Evolutionary conservation across 2,329 filamentous ascomycete genomes (phyloP).

Genomic region (Fusarium sp.): DNA sequence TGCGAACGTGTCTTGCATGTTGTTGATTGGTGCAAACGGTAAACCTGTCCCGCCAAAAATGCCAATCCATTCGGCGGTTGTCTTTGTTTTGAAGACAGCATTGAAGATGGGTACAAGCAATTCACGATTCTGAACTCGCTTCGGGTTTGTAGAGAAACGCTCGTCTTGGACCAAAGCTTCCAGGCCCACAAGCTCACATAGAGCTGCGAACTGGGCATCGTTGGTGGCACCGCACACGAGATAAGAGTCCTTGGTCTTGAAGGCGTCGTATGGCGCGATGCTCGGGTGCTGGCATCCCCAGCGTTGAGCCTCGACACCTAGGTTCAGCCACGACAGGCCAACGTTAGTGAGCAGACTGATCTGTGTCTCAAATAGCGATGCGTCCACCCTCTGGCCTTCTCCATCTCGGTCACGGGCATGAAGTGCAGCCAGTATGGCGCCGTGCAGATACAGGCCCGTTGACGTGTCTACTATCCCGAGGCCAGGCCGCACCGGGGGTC

Average conservation of each 20-base stretch:
- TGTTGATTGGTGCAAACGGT: slow-evolving; percentile 61
- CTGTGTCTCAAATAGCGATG: slow-evolving; percentile 59
- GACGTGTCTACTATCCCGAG: slow-evolving; percentile 57
- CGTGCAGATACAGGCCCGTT: slow-evolving; percentile 59
- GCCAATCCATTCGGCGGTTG: slow-evolving; percentile 15
- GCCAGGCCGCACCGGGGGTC: slow-evolving; percentile 55
- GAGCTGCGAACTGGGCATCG: slow-evolving; percentile 51
- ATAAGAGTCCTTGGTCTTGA: slow-evolving; percentile 50
- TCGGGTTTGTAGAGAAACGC: slow-evolving; percentile 48
- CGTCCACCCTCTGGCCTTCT: slow-evolving; percentile 56
- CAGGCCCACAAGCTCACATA: slow-evolving; percentile 41
- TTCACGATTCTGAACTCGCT: slow-evolving; percentile 43
- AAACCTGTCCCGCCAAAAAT: slow-evolving; percentile 57
- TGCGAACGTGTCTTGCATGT: slow-evolving; percentile 55
- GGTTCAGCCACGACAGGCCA: slow-evolving; percentile 52
- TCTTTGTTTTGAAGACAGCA: background rate
- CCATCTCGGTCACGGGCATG: slow-evolving; percentile 53
- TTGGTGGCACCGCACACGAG: slow-evolving; percentile 51
- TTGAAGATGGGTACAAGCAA: background rate
- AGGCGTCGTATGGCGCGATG: slow-evolving; percentile 61
- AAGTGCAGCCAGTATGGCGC: slow-evolving; percentile 57
- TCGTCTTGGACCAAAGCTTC: slow-evolving; percentile 40
- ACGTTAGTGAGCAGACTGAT: slow-evolving; percentile 57
- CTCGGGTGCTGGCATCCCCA: slow-evolving; percentile 60
- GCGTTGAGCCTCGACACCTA: slow-evolving; percentile 54